phyloP scores from a whole-genome alignment of 495 filamentous ascomycete genomes.

The Tuber calosporum region DNA sequence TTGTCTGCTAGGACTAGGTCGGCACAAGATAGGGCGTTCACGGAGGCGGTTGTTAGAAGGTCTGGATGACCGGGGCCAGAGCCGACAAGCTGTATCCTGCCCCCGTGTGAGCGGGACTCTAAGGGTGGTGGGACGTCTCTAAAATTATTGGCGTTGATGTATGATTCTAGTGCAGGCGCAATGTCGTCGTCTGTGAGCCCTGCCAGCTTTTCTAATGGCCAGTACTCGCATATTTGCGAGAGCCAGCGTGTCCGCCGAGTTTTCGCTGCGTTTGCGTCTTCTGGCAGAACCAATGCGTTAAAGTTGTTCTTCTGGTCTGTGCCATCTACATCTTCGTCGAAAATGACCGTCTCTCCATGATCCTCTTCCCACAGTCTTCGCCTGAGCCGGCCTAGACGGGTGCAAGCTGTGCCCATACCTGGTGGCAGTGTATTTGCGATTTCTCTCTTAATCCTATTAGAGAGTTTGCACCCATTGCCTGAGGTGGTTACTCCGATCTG shows the following conservation, averaged over 20 bases:
- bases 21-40: slow-evolving; percentile 73
- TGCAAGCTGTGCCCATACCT: slow-evolving; percentile 76
- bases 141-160: slow-evolving; percentile 42
- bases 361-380: slow-evolving; percentile 74
- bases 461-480: slow-evolving; percentile 88
- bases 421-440: slow-evolving; percentile 69
- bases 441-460: slow-evolving; percentile 81
- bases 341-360: slow-evolving; percentile 50
- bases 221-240: slow-evolving; percentile 96
- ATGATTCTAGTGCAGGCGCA: slow-evolving; percentile 61
- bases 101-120: slow-evolving; percentile 39
- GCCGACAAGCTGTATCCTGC: slow-evolving; percentile 79
- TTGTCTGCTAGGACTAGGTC: slow-evolving; percentile 93
- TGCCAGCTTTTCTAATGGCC: slow-evolving; percentile 78
- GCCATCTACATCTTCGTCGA: slow-evolving; percentile 71
- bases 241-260: slow-evolving; percentile 85
- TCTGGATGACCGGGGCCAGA: slow-evolving; percentile 91
- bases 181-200: slow-evolving; percentile 73
- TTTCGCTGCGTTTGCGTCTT: slow-evolving; percentile 65
- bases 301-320: slow-evolving; percentile 78
- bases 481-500: slow-evolving; percentile 96
- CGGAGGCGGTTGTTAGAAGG: slow-evolving; percentile 79
- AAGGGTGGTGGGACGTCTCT: not conserved
- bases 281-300: slow-evolving; percentile 69
- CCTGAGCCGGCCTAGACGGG: slow-evolving; percentile 68